Evolutionary conservation across 768 basidiomycete genomes (phyloP).

Genomic region (Mycena venus): DNA sequence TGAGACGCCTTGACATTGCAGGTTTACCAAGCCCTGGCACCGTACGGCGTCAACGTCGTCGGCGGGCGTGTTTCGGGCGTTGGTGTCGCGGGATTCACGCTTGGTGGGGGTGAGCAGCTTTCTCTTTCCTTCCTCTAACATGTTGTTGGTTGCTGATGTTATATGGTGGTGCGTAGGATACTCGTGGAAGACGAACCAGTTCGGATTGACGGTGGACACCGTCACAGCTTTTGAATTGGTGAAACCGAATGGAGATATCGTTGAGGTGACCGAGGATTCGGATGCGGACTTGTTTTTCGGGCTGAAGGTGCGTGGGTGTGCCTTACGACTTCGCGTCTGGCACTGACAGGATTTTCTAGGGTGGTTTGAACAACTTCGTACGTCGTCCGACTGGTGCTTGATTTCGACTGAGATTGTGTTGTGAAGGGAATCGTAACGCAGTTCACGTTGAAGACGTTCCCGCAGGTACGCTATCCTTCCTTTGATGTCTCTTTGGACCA

Average conservation of each 20-base stretch:
- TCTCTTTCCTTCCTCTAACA: background rate
- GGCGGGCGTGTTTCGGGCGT: slow-evolving; percentile 72
- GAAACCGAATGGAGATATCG: slow-evolving; percentile 63
- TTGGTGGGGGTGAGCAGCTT: slow-evolving; percentile 64
- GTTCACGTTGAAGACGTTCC: slow-evolving; percentile 66
- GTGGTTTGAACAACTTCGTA: slow-evolving; percentile 74
- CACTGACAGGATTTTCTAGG: slow-evolving; percentile 47
- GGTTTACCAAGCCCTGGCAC: slow-evolving; percentile 63
- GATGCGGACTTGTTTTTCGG: slow-evolving; percentile 58
- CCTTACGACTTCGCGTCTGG: background rate
- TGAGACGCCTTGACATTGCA: background rate
- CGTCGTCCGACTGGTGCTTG: background rate
- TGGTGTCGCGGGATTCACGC: slow-evolving; percentile 69
- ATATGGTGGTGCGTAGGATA: slow-evolving; percentile 49
- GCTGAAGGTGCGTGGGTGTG: slow-evolving; percentile 48
- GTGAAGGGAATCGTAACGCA: slow-evolving; percentile 69
- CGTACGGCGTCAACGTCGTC: slow-evolving; percentile 65
- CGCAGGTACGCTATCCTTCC: slow-evolving; percentile 61
- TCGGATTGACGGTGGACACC: slow-evolving; percentile 71
- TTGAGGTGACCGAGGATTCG: slow-evolving; percentile 47
- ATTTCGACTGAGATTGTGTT: background rate
- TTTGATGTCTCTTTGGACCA: too few relatives aligned
- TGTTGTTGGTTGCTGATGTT: background rate
- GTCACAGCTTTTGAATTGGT: slow-evolving; percentile 70
- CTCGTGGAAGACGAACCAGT: slow-evolving; percentile 74